Base-by-base conservation (phyloP, 2,329 filamentous ascomycete species). In the Botryotinia narcissicola region DNA sequence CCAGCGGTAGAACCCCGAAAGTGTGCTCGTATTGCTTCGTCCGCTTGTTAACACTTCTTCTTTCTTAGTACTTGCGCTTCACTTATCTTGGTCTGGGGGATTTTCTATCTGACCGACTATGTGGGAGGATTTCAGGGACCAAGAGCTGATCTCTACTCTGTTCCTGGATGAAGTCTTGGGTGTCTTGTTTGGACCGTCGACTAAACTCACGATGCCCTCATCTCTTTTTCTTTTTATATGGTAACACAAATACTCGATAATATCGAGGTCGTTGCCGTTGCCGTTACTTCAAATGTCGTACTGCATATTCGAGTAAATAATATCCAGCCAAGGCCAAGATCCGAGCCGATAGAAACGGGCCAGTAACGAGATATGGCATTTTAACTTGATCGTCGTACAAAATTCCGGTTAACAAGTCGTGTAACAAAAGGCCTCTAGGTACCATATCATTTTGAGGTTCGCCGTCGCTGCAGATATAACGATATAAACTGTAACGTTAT, bases 161-260 rank as follows among this genome's bases (percentile, higher is more conserved):
- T 54, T 54, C 51, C 51, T 54, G 51, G 18, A 18, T 54, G 51
- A 54, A 54, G n/a, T 29, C 32, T 61, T 60, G 18, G n/a, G 12
- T 37, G 48, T 51, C 32, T 20, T 51, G 63, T 35, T 67, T 37
- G 44, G 3, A 67, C 32, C 8, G 22, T 51, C 29, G 4, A 51
- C 14, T 25, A 16, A 51, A 54, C n/a, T 46, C 4, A 10, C n/a
- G n/a, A 64, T 46, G 9, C 8, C 20, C 29, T 22, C 29, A 14
- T 8, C 10, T 48, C 37, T 40, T 44, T 44, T 8, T 44, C 8
- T 40, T 37, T 8, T n/a, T 2, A 35, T 48, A 10, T 22, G 25
- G 64, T 68, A 35, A 29, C 35, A 57, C 66, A 42, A 32, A 57
- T 57, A 42, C 66, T 57, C 66, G 66, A 57, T 57, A 22, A 16